phyloP scores from a whole-genome alignment of 2,329 filamentous ascomycete genomes.

The Fusarium napiforme region DNA sequence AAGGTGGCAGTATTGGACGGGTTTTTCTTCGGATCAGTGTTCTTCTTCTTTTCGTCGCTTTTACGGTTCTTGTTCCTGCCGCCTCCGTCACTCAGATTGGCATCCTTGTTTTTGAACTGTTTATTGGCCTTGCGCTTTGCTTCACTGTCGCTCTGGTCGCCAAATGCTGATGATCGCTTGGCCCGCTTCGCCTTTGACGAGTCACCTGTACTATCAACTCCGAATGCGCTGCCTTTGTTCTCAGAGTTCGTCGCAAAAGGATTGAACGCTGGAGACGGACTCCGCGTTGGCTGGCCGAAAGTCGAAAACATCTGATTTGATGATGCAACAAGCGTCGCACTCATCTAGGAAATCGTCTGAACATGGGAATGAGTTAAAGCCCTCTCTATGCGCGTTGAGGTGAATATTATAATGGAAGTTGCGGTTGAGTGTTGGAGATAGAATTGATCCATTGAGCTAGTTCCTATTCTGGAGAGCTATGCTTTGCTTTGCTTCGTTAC shows the following conservation, averaged over 20 bases:
- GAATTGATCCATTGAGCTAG: constrained; percentile 34
- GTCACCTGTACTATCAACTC: constrained; percentile 46
- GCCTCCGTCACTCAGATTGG: constrained; percentile 41
- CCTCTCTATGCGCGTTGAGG: constrained; percentile 28
- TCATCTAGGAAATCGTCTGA: constrained; percentile 49
- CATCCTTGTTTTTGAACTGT: constrained; percentile 44
- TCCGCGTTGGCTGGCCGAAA: constrained; percentile 51
- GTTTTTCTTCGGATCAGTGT: constrained; percentile 34
- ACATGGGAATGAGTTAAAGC: constrained; percentile 46
- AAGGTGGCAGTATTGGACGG: constrained; percentile 14
- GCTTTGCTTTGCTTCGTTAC: constrained; percentile 11
- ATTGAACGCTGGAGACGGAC: constrained; percentile 50
- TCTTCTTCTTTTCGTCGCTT: constrained; percentile 44
- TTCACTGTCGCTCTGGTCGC: constrained; percentile 45
- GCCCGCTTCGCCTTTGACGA: constrained; percentile 44
- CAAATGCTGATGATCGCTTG: constrained; percentile 40
- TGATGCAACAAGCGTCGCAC: constrained; percentile 56
- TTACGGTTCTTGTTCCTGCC: constrained; percentile 39
- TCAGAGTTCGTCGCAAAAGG: constrained; percentile 49
- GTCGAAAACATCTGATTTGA: constrained; percentile 54
- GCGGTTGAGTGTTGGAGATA: constrained; percentile 28
- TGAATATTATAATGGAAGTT: not conserved
- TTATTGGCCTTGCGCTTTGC: constrained; percentile 43
- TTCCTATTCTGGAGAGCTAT: constrained; percentile 42
- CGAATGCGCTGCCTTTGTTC: constrained; percentile 46